Conservation (phyloP, 495 filamentous ascomycete species). For the Bombardia bombarda region DNA sequence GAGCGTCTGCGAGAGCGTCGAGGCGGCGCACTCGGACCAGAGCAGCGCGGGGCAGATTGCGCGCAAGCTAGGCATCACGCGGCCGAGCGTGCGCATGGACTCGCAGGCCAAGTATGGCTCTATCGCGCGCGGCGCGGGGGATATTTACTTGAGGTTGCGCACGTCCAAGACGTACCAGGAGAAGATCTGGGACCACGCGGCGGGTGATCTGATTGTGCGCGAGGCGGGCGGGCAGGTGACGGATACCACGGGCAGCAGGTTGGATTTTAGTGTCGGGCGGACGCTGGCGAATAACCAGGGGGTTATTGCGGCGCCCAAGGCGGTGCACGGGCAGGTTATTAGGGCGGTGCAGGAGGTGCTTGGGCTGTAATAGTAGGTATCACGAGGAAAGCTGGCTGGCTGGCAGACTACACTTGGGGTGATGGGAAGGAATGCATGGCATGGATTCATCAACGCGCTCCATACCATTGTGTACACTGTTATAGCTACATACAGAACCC, state of each 20-base stretch:
- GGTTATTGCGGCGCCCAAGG: constrained; percentile 77
- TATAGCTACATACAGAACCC: too few species aligned
- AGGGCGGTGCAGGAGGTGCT: constrained; percentile 77
- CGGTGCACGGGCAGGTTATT: constrained; percentile 67
- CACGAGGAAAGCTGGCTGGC: too few species aligned
- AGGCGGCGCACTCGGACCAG: constrained; percentile 84
- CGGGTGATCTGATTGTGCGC: constrained; percentile 87
- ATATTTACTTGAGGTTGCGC: constrained; percentile 87
- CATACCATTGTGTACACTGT: too few species aligned
- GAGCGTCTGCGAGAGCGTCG: constrained; percentile 92
- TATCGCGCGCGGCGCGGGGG: constrained; percentile 90
- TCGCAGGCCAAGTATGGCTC: constrained; percentile 97
- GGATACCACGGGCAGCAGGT: constrained; percentile 66
- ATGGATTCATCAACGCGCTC: too few species aligned
- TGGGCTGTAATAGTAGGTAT: too few species aligned
- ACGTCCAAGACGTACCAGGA: constrained; percentile 82
- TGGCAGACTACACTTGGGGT: too few species aligned
- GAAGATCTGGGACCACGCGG: constrained; percentile 99
- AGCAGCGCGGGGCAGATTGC: constrained; percentile 80
- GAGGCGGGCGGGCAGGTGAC: constrained; percentile 91
- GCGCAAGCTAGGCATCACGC: constrained; percentile 73
- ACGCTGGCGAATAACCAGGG: constrained; percentile 86
- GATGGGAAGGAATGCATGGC: too few species aligned
- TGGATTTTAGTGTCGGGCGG: constrained; percentile 82
- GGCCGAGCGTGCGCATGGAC: constrained; percentile 82